Evolutionary conservation across 495 filamentous ascomycete species (phyloP).

Genomic region (Aspergillus leporis): DNA sequence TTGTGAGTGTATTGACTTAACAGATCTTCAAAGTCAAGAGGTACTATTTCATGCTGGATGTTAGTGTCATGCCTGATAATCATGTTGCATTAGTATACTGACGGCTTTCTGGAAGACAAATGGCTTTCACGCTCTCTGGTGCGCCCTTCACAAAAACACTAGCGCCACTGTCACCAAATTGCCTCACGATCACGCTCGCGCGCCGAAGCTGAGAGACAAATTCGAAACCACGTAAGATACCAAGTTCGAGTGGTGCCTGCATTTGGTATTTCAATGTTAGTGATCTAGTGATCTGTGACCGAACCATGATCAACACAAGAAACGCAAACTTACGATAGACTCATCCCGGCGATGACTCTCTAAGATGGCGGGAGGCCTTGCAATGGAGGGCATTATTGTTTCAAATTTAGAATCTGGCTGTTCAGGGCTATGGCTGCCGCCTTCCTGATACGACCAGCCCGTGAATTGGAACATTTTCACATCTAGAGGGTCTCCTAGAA

Average conservation of each 20-base stretch:
- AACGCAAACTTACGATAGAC: conserved; percentile 29
- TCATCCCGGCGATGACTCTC: conserved; percentile 14
- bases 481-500: conserved; percentile 93
- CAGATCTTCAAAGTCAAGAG: conserved; percentile 84
- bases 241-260: conserved; percentile 68
- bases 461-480: conserved; percentile 99
- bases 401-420: conserved; percentile 60
- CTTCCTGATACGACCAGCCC: conserved; percentile 88
- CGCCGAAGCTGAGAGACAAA: conserved; percentile 95
- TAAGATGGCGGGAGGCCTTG: conserved; percentile 63
- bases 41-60: conserved; percentile 57
- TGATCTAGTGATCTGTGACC: not conserved
- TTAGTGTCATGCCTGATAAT: not conserved
- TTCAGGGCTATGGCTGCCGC: conserved; percentile 49
- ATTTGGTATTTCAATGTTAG: not conserved
- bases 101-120: conserved; percentile 81
- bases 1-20: conserved; percentile 88
- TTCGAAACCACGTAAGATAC: conserved; percentile 85
- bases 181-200: conserved; percentile 87
- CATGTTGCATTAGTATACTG: conserved; percentile 33
- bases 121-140: conserved; percentile 92
- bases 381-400: conserved; percentile 76
- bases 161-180: conserved; percentile 75
- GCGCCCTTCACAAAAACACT: conserved; percentile 95
- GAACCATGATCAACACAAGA: not conserved